Evolutionary conservation across 2,329 filamentous ascomycete species (phyloP), one percentile per base, ranked within the genome.

Genomic region (Sporothrix humicola): DNA sequence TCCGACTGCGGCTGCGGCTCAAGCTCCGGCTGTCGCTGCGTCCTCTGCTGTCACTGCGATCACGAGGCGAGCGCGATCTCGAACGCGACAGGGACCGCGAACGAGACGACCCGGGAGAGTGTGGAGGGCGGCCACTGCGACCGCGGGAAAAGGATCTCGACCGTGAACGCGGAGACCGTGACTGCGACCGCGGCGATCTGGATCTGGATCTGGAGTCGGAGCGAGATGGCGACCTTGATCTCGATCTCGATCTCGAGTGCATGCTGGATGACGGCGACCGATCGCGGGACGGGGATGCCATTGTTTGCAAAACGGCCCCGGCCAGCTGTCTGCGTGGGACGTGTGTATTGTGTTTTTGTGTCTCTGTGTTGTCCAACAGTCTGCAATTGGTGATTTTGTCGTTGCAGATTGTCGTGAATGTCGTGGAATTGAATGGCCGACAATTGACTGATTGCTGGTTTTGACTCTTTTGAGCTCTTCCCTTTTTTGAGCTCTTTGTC

Each of bases 11-110:
- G 65, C 70, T 72, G 6, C 72, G 44, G n/a, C 56, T 66, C 23
- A 48, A 79, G 71, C 80, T 82, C 42, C 80, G 79, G 69, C 82
- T 81, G 42, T 74, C 66, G 63, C 76, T 77, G 12, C 77, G 76
- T 61, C 77, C 78, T n/a, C 80, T 37, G 50, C 31, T 17, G 58
- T 9, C 26, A 17, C 26, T 31, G 58, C 58, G 66, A 56, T 9
- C 66, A 31, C 37, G 10, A 9, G 52, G 8, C 52, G 69, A 59
- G 2, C n/a, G 15, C 9, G 70, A 71, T 12, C 68, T 56, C 9
- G 69, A 71, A 3, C 31, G 66, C 26, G 50, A 20, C n/a, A 20
- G 23, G 9, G 69, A 71, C 44, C 56, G 56, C 7, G 56, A 54
- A 2, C 46, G n/a, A 48, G 71, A 72, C 17, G 59, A 46, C 20